A percentile compares a stretch with the other conserved stretches of the same genome.
These are phyloP conservation scores for Cladophialophora bantiana DNA, from an alignment of 2,329 filamentous ascomycete species.

Conservation along the genomic window DNA sequence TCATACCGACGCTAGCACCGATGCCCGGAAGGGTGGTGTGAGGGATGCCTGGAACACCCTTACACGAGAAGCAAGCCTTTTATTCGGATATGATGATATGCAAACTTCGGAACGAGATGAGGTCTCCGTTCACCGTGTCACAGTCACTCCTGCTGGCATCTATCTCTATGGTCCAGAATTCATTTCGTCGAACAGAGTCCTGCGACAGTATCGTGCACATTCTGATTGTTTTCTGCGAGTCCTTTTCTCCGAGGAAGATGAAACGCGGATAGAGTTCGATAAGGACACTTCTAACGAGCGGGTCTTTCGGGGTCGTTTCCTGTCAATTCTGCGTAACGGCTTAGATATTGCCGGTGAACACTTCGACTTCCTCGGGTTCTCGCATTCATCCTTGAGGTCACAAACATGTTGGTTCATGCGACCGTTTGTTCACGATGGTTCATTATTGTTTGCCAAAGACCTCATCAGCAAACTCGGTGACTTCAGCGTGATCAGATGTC, in stretches of 20 bases:
- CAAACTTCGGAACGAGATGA: neutral
- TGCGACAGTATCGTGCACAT: constrained; percentile 68
- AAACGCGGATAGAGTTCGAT: constrained; percentile 67
- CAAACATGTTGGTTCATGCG: constrained; percentile 74
- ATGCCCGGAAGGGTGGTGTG: constrained; percentile 37
- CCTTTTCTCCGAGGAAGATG: constrained; percentile 76
- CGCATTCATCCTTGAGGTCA: constrained; percentile 75
- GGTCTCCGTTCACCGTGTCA: constrained; percentile 59
- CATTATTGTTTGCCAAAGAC: constrained; percentile 45
- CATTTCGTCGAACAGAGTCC: constrained; percentile 73
- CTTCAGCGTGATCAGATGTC: constrained; percentile 60
- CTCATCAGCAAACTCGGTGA: constrained; percentile 58
- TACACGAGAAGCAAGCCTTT: neutral
- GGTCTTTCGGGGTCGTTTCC: constrained; percentile 67
- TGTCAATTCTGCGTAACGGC: constrained; percentile 62
- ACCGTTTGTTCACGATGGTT: constrained; percentile 50
- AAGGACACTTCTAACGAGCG: constrained; percentile 55
- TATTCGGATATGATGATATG: neutral
- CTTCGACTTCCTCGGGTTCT: constrained; percentile 77
- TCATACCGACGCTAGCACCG: constrained; percentile 33
- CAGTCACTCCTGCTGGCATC: constrained; percentile 67
- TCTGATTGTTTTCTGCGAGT: constrained; percentile 73
- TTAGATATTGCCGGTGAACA: constrained; percentile 69
- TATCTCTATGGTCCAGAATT: constrained; percentile 57
- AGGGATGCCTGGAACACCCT: constrained; percentile 19